These are phyloP conservation scores for Skeletonema marinoi DNA, from an alignment of 108 stramenopile species.

Conservation along the genomic window DNA sequence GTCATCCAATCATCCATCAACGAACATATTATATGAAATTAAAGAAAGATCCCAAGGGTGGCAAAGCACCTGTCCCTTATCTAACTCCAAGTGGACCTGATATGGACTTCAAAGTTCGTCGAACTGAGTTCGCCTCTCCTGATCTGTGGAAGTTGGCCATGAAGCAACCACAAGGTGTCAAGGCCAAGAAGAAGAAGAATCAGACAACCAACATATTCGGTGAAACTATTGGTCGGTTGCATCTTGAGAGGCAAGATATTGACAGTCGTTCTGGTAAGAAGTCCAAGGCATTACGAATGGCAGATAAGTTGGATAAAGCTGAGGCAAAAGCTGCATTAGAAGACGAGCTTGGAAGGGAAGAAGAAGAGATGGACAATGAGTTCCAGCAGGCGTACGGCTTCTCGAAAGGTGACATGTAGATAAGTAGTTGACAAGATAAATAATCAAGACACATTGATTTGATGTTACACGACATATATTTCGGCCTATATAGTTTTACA, in stretches of 20 bases:
- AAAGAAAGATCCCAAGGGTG: constrained; percentile 86
- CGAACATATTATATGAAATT: constrained; percentile 82
- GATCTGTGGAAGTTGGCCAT: constrained; percentile 93
- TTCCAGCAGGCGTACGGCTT: constrained; percentile 83
- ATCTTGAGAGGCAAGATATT: constrained; percentile 96
- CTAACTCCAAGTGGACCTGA: constrained; percentile 94
- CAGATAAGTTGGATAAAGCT: constrained; percentile 69
- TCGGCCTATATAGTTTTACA: background rate
- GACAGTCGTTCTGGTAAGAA: constrained; percentile 83
- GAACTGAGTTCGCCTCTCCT: constrained; percentile 90
- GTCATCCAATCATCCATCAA: constrained; percentile 69
- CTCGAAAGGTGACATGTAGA: constrained; percentile 31
- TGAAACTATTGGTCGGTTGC: constrained; percentile 95
- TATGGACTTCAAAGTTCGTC: constrained; percentile 84
- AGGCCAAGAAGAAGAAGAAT: constrained; percentile 86
- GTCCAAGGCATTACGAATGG: constrained; percentile 84
- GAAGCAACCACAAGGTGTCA: constrained; percentile 75
- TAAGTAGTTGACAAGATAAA: background rate
- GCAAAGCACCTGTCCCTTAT: constrained; percentile 83
- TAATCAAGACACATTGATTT: background rate
- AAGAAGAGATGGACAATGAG: constrained; percentile 63
- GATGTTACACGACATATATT: background rate
- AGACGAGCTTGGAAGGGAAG: constrained; percentile 71
- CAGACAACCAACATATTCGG: constrained; percentile 94
- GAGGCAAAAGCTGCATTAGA: constrained; percentile 83